Base-by-base conservation (phyloP, 2,329 filamentous ascomycete genomes). In the Colletotrichum karsti region DNA sequence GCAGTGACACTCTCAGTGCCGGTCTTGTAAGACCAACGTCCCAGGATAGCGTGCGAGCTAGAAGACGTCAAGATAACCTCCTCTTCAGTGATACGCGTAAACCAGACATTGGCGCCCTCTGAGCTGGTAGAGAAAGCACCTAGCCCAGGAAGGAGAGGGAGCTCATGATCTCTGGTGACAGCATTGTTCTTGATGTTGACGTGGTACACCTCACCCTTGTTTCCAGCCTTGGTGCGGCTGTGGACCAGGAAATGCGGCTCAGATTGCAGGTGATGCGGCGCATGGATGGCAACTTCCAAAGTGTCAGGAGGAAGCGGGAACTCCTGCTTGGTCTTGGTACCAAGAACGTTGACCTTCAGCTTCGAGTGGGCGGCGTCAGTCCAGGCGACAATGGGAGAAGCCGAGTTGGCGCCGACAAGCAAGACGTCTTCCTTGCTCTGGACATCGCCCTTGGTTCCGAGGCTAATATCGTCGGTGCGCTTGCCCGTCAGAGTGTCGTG, bases 191-290 rank as follows among this genome's bases (percentile, higher is more conserved):
- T 91, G 57, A 93, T 79, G 72, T 97, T 88, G 67, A 97, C 87
- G 74, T 97, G 93, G 76, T 92, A 98, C 30, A 98, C 91, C 69
- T 97, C 92, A 3, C 92, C 95, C 83, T 92, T 93, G 76, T 95
- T 93, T 18, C 90, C 90, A 3, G 83, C 83, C 37, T 84, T 84
- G 0, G 93, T 93, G 73, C 91, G 86, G 73, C 90, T 94, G 73
- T 97, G 93, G 5, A 97, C 92, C 33, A 98, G 83, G 81, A 98
- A 97, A 81, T 97, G 94, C 39, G 93, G 85, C 50, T 90, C 85
- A 4, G 93, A 91, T 74, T 92, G 92, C 30, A 89, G 81, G 62
- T 91, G 85, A 71, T 90, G 90, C 15, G 94, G 92, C 1, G 93
- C 92, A 75, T 97, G 93, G 22, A 97, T 84, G 62, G 90, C 84